Evolutionary conservation across 106 monocot species (phyloP), one percentile per base, ranked within the genome.

Genomic region (Allium fistulosum): DNA sequence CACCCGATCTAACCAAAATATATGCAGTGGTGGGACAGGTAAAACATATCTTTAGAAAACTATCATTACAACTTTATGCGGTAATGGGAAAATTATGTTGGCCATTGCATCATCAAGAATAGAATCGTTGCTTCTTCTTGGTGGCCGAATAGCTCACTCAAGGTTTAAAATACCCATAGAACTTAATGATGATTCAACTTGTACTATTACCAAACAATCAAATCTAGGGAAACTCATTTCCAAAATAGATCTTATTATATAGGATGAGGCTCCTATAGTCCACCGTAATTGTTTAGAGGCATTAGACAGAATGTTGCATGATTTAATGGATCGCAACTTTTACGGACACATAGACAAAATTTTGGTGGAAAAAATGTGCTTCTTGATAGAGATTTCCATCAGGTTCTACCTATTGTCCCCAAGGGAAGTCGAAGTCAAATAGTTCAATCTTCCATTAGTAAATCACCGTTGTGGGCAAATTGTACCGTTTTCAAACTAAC

Each of bases 161-260:
- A 58, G 65, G 56, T 80, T 80, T 60, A 71, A 71, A 55, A 76
- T 76, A 45, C 76, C 70, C 9, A 62, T 76, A 10, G 51, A 62
- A 6, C 8, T 69, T 4, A 27, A 12, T 66, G 69, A 63, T 4
- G 26, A 28, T 15, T 76, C 62, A 15, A 62, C 26, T 48, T 76
- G 76, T 65, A 10, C 27, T 9, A 76, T 76, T 12, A 76, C 53
- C 26, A 49, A 52, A 62, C 26, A 18, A 51, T 14, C 22, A 10
- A 47, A 76, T n/a, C 10, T 71, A 28, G 53, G 17, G 10, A 26
- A 61, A 7, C 49, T 80, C 28, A 17, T 80, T 9, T n/a, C 10
- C 8, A 46, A 26, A 16, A 28, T 53, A 8, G 46, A 58, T 17
- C 26, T 76, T 17, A 67, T 76, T 17, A 52, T 71, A 28, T 62